A percentile compares a stretch with the other conserved stretches of the same genome.
Conservation (phyloP, 768 basidiomycete species). For the Boletellus ananas region DNA sequence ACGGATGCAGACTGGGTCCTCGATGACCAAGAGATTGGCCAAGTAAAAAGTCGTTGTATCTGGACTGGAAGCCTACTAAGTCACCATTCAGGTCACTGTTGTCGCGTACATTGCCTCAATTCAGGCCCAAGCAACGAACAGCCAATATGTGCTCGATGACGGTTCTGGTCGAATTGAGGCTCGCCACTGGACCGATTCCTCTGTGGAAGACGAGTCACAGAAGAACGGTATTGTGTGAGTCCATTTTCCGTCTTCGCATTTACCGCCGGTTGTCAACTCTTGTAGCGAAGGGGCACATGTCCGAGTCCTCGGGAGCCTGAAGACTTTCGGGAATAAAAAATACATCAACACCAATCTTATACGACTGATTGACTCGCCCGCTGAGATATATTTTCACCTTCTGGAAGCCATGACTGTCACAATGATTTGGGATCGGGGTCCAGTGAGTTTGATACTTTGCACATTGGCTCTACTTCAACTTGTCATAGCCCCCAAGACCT, state of each 20-base stretch:
- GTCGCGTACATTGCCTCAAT: conserved; percentile 72
- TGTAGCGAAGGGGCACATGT: conserved; percentile 73
- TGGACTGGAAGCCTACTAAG: conserved; percentile 1
- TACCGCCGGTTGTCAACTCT: background rate
- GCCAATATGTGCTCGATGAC: conserved; percentile 78
- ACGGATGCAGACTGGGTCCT: conserved; percentile 86
- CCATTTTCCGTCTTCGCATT: conserved; percentile 1
- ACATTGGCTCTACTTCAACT: background rate
- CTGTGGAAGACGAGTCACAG: conserved; percentile 50
- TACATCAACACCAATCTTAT: conserved; percentile 80
- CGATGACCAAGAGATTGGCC: conserved; percentile 76
- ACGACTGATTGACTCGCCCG: conserved; percentile 59
- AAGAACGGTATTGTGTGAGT: conserved; percentile 47
- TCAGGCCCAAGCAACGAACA: conserved; percentile 73
- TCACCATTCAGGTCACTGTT: conserved; percentile 53
- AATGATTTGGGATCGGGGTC: conserved; percentile 62
- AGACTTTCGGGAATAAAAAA: conserved; percentile 75
- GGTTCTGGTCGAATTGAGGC: conserved; percentile 78
- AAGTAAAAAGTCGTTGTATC: conserved; percentile 42
- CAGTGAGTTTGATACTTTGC: conserved; percentile 40
- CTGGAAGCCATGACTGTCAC: conserved; percentile 71
- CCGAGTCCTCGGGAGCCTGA: conserved; percentile 76
- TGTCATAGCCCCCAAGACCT: conserved; percentile 32
- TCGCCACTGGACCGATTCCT: conserved; percentile 78
- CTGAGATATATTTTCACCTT: conserved; percentile 81